Percentiles rank a stretch among this genome's conserved stretches.
Conservation (phyloP, 805 yeast species). For the Wickerhamiella alocasiicola region DNA sequence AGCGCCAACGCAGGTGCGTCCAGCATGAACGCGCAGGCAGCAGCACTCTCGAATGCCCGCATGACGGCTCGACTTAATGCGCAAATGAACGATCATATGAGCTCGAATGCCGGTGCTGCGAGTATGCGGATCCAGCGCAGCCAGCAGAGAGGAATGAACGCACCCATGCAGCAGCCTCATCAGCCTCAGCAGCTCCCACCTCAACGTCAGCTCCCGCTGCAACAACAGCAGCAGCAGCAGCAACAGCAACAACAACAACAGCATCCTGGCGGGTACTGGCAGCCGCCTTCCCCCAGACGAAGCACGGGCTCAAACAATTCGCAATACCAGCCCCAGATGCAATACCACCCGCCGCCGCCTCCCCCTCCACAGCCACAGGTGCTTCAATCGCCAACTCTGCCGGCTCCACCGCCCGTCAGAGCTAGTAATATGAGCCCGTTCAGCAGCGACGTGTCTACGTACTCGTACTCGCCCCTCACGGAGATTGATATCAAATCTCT, state of each 20-base stretch:
- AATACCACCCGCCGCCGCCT: background rate
- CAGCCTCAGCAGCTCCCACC: conserved; percentile 1
- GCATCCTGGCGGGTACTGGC: no score
- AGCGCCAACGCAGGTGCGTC: conserved; percentile 5
- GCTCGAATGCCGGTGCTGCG: conserved; percentile 6
- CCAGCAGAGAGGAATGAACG: conserved; percentile 1
- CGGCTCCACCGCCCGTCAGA: background rate
- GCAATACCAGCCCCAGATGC: background rate
- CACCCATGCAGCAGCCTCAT: background rate
- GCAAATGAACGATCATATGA: background rate
- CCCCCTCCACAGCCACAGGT: background rate
- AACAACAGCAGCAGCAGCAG: background rate
- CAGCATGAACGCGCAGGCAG: background rate
- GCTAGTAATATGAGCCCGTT: background rate
- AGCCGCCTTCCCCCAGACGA: background rate
- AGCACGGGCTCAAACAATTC: background rate
- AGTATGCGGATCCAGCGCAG: background rate
- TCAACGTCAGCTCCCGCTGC: background rate
- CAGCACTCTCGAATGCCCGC: background rate
- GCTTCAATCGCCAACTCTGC: background rate
- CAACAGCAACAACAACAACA: background rate
- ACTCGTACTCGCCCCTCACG: conserved; percentile 1
- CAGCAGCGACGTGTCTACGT: background rate
- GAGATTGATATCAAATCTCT: conserved; percentile 6
- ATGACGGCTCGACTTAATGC: background rate